Evolutionary conservation across 805 yeast genomes (phyloP), one percentile per base, ranked within the genome.

Genomic region (Ogataea kodamae): DNA sequence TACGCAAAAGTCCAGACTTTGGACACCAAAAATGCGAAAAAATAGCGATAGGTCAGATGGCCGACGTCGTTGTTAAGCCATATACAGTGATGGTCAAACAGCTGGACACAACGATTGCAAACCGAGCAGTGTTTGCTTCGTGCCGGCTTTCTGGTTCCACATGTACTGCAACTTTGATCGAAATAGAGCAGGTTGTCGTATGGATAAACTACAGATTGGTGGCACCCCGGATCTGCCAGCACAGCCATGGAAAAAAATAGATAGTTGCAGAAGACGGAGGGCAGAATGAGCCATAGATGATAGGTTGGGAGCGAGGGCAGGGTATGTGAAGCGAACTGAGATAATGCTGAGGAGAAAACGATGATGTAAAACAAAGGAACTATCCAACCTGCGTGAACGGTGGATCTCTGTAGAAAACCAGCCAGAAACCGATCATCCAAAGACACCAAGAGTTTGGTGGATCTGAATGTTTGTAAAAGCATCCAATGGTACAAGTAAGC

Each of bases 91-190:
- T 75, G 81, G 38, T 86, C 96, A 47, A 75, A 81, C 29, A 71
- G 48, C 8, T 72, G 55, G 12, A 83, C 64, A 50, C 95, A 86
- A 6, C 65, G 64, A 42, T 74, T 74, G 58, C 95, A 86, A 3
- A 64, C 64, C 1, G 78, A 65, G 50, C 95, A 86, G 56, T 86
- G 95, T 42, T 82, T 78, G 5, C 86, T 65, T 37, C 94, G 62
- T 2, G 94, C 87, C 9, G 84, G 76, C 42, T 89, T 65, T 77
- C 84, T 76, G 25, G 71, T 61, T 8, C 70, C 55, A 49, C 95
- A 86, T 1, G 81, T 71, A 9, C 52, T 16, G 46, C 76, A 70
- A 11, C 36, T 30, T 16, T 50, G 51, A 13, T 50, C 42, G 35
- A 61, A 67, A 49, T 61, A 74, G 20, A 73, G 67, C 26, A 74